Percentiles rank a stretch among this genome's conserved stretches.
Evolutionary conservation across 306 rosid genomes (phyloP).

Genomic region (Acacia crassicarpa): DNA sequence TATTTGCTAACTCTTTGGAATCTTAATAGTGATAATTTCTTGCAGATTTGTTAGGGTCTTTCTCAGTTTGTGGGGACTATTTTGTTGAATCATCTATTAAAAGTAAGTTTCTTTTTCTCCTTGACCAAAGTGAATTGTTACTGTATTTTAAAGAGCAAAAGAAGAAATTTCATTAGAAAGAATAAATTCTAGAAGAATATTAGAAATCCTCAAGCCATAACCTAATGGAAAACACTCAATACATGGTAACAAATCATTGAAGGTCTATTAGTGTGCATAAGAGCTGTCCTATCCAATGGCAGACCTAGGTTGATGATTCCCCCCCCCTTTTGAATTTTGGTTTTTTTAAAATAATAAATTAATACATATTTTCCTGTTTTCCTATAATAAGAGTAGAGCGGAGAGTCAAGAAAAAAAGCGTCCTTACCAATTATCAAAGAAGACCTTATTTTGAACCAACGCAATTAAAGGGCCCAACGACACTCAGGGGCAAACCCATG

Average conservation of each 20-base stretch:
- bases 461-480: too few relatives aligned
- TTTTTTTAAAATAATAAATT: too few relatives aligned
- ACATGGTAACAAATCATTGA: background rate
- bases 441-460: too few relatives aligned
- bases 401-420: too few relatives aligned
- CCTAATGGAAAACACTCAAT: too few relatives aligned
- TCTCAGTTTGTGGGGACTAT: constrained; percentile 78
- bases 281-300: background rate
- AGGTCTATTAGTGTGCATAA: background rate
- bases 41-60: constrained; percentile 75
- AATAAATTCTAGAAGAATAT: background rate
- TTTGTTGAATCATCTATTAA: constrained; percentile 64
- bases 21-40: constrained; percentile 27
- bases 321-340: too few relatives aligned
- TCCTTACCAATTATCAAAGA: too few relatives aligned
- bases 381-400: too few relatives aligned
- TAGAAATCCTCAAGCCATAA: background rate
- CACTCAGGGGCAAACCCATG: too few relatives aligned
- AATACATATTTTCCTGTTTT: too few relatives aligned
- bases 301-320: too few relatives aligned
- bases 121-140: constrained; percentile 6
- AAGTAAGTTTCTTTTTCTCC: constrained; percentile 46
- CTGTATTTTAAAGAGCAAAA: background rate
- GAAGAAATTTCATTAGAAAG: background rate
- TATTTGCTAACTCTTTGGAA: constrained; percentile 16